Percentiles rank a stretch among this genome's conserved stretches.
phyloP scores from a whole-genome alignment of 176 grass and related monocot genomes.

The Poa pratensis region DNA sequence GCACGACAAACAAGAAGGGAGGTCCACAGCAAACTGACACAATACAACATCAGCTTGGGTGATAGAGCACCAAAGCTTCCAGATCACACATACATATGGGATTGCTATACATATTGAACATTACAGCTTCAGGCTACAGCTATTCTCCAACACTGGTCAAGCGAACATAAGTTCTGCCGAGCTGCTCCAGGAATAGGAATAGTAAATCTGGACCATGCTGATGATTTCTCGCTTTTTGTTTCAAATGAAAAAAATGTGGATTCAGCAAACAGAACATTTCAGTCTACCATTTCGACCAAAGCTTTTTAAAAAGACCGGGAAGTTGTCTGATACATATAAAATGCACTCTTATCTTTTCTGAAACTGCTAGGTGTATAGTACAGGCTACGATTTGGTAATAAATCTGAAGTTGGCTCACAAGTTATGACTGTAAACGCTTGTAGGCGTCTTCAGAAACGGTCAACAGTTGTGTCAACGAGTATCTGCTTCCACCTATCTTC shows the following conservation, averaged over 20 bases:
- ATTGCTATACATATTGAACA: not conserved
- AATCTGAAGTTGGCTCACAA: not conserved
- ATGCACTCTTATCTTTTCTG: not conserved
- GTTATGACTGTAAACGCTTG: not conserved
- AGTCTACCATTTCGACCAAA: not conserved
- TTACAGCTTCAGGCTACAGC: not conserved
- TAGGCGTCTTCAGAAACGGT: not conserved
- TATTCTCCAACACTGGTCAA: not conserved
- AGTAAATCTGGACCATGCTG: not conserved
- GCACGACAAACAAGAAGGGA: not conserved
- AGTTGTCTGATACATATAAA: not conserved
- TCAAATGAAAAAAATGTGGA: not conserved
- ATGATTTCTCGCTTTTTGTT: not conserved
- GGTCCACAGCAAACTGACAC: not conserved
- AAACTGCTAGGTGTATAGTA: not conserved
- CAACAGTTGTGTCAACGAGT: not conserved
- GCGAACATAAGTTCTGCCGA: not conserved
- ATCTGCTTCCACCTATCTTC: not conserved
- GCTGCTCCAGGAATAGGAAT: not conserved
- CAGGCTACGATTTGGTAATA: not conserved
- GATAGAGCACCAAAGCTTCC: not conserved
- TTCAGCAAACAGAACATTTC: not conserved
- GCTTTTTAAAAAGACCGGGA: not conserved
- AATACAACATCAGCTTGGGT: not conserved
- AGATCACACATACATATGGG: not conserved